These are phyloP conservation scores for Microcera coccophila DNA, from an alignment of 2,329 filamentous ascomycete species.

Conservation along the genomic window DNA sequence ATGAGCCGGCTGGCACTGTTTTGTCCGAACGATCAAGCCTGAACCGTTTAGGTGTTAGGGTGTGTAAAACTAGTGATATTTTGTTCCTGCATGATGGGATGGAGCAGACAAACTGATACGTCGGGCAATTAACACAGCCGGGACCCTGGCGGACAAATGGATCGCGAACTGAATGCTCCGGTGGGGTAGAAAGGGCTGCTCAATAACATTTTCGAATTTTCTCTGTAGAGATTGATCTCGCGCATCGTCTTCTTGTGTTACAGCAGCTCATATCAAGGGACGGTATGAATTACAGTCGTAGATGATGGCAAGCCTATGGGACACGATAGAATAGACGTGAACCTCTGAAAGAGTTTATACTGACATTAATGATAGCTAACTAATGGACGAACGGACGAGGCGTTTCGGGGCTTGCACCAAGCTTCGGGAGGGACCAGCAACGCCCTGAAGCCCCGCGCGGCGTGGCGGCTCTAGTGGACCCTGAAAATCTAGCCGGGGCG, in stretches of 20 bases:
- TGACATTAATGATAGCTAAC: background rate
- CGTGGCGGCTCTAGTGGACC: background rate
- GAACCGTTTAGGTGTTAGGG: constrained; percentile 23
- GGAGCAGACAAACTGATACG: constrained; percentile 17
- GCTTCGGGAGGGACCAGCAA: background rate
- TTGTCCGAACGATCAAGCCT: constrained; percentile 22
- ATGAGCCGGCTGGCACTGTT: constrained; percentile 8
- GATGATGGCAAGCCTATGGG: no score
- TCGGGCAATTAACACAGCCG: constrained; percentile 2
- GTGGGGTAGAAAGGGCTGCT: background rate
- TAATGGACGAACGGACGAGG: background rate
- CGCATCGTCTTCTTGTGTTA: background rate
- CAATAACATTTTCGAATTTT: background rate
- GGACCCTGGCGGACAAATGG: background rate
- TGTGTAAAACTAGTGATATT: constrained; percentile 32
- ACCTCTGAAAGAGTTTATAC: background rate
- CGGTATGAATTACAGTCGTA: no score
- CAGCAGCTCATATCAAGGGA: no score
- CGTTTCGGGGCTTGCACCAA: background rate
- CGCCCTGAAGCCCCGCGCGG: background rate
- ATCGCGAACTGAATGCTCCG: constrained; percentile 1
- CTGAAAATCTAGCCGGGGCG: no score
- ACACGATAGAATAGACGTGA: background rate
- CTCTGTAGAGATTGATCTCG: background rate
- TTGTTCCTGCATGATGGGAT: constrained; percentile 29